phyloP scores from a whole-genome alignment of 345 rosid genomes.

The Carallia brachiata region DNA sequence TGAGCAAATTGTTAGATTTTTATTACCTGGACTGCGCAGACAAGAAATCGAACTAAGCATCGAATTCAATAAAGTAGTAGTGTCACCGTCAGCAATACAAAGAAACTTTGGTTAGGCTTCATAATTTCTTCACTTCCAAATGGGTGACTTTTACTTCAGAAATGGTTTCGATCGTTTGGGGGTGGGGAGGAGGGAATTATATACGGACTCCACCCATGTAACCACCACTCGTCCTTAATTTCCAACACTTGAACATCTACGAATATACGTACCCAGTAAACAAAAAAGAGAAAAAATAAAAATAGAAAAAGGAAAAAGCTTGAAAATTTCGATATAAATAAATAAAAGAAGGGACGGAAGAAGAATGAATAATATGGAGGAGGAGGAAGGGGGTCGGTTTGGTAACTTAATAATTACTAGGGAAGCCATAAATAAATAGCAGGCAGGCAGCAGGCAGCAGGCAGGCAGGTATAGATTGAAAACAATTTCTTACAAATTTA shows the following conservation, averaged over 20 bases:
- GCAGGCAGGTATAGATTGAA: constrained; percentile 4
- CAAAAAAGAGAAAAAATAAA: background rate
- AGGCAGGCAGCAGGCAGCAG: too few relatives aligned
- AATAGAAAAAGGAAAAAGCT: background rate
- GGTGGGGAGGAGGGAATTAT: background rate
- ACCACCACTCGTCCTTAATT: background rate
- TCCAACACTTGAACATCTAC: background rate
- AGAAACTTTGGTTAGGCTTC: too few relatives aligned
- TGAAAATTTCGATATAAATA: background rate
- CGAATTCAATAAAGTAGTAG: too few relatives aligned
- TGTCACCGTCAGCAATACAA: too few relatives aligned
- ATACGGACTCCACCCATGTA: too few relatives aligned
- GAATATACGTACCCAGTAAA: background rate
- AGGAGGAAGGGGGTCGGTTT: background rate
- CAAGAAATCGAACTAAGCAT: too few relatives aligned
- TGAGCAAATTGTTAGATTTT: too few relatives aligned
- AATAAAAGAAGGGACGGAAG: background rate
- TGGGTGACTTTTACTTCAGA: too few relatives aligned
- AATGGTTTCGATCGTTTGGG: background rate
- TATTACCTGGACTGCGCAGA: too few relatives aligned
- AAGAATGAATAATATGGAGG: background rate
- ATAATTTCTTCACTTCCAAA: too few relatives aligned
- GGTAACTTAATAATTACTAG: constrained; percentile 22
- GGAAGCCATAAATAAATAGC: constrained; percentile 1
- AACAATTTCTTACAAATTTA: constrained; percentile 1